Evolutionary conservation across 306 rosid species (phyloP).

Genomic region (Cucurbita pepo): DNA sequence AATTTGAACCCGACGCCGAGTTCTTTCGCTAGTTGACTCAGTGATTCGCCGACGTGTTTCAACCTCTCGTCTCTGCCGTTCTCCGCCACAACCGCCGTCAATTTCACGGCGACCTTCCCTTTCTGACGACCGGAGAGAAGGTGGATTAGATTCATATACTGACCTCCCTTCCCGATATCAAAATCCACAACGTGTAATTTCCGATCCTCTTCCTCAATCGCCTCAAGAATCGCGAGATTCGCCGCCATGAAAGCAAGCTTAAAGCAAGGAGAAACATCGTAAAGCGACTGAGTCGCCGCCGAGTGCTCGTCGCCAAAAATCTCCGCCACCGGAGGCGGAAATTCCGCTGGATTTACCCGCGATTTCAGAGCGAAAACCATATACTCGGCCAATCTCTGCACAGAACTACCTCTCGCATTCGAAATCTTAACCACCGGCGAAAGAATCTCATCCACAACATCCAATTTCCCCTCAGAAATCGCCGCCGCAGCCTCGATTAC

Average conservation of each 20-base stretch:
- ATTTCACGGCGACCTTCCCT: slow-evolving; percentile 17
- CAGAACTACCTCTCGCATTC: slow-evolving; percentile 25
- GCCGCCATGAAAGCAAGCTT: slow-evolving; percentile 51
- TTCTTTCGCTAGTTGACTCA: slow-evolving; percentile 20
- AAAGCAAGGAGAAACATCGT: slow-evolving; percentile 42
- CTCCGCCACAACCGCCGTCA: slow-evolving; percentile 30
- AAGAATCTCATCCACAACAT: slow-evolving; percentile 47
- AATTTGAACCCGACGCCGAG: slow-evolving; percentile 29
- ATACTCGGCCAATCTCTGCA: slow-evolving; percentile 27
- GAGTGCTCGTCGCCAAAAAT: slow-evolving; percentile 39
- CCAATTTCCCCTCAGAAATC: slow-evolving; percentile 54
- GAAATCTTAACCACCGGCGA: slow-evolving; percentile 17
- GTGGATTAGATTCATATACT: slow-evolving; percentile 34
- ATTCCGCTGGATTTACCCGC: slow-evolving; percentile 24
- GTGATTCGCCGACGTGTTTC: slow-evolving; percentile 13
- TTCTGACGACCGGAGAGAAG: slow-evolving; percentile 26
- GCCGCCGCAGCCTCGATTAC: slow-evolving; percentile 70
- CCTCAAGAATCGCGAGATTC: slow-evolving; percentile 61
- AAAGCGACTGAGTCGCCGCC: slow-evolving; percentile 53
- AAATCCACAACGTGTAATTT: slow-evolving; percentile 67
- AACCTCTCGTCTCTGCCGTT: slow-evolving; percentile 28
- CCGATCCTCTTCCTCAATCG: slow-evolving; percentile 25
- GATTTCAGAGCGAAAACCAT: slow-evolving; percentile 57
- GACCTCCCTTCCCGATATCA: slow-evolving; percentile 60
- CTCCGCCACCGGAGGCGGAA: slow-evolving; percentile 29